Conservation (phyloP, 1,139 yeast species). For the Suhomyces bolitotheri region DNA sequence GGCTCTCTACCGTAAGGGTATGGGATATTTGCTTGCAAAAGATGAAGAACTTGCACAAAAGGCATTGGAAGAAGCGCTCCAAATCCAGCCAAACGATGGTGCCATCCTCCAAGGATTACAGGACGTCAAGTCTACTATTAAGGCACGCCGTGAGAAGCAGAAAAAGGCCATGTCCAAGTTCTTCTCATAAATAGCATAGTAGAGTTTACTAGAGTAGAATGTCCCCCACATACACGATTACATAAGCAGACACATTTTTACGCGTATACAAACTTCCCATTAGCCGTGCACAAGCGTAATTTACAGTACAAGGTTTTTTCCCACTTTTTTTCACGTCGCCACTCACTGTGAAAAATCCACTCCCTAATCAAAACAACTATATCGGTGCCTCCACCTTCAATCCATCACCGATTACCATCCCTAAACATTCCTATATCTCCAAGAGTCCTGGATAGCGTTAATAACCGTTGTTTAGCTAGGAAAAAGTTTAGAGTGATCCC, state of each 20-base stretch:
- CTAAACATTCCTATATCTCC: slow-evolving; percentile 11
- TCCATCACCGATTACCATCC: slow-evolving; percentile 15
- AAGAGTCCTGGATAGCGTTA: slow-evolving; percentile 7
- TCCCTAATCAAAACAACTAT: slow-evolving; percentile 15
- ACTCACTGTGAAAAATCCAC: slow-evolving; percentile 18
- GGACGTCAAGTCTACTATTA: slow-evolving; percentile 56
- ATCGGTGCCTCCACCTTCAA: slow-evolving; percentile 12
- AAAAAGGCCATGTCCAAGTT: slow-evolving; percentile 85
- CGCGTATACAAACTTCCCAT: slow-evolving; percentile 1
- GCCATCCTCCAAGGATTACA: slow-evolving; percentile 69
- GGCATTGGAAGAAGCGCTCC: slow-evolving; percentile 67
- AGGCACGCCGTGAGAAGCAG: slow-evolving; percentile 64
- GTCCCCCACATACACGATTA: slow-evolving; percentile 5
- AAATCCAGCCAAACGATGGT: slow-evolving; percentile 68
- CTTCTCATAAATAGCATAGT: slow-evolving; percentile 40
- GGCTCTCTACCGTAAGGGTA: slow-evolving; percentile 84
- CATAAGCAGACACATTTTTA: slow-evolving; percentile 6
- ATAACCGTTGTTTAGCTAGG: slow-evolving; percentile 9
- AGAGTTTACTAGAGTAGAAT: too few relatives aligned
- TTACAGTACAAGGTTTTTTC: slow-evolving; percentile 9
- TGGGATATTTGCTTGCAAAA: slow-evolving; percentile 63
- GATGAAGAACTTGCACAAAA: slow-evolving; percentile 71
- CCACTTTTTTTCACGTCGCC: slow-evolving; percentile 17
- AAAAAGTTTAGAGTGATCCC: slow-evolving; percentile 15
- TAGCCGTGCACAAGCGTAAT: slow-evolving; percentile 11